Base-by-base conservation (phyloP, 306 rosid genomes). In the Glycyrrhiza uralensis region DNA sequence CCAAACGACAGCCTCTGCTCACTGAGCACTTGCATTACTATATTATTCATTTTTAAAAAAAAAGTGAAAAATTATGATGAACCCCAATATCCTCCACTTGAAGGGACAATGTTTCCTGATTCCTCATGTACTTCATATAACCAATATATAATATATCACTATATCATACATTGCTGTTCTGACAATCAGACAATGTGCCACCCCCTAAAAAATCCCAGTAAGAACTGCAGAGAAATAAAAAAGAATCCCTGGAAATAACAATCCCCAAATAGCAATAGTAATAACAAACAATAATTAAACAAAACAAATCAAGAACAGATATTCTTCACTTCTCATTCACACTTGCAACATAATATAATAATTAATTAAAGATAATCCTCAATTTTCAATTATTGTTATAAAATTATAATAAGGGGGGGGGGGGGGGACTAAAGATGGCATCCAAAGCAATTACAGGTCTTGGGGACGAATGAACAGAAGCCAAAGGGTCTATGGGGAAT, bases 361-460 rank as follows among this genome's bases (percentile, higher is more conserved):
- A 82, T 78, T 69, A 57, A 74, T 71, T 61, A 68, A 75, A 71
- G 67, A 72, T 47, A 81, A 72, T 83, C 82, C 80, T 30, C 55
- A 67, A 86, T 46, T 81, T 75, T 64, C n/a, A 74, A 81, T 69
- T 57, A 81, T 64, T 70, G 57, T 61, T 19, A 74, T 79, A 35
- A 52, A 68, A 83, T 67, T 32, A 78, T 70, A 36, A 75, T 71
- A 39, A 38, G 52, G 54, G 7, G 69, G 69, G 58, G 76, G 74
- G 38, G 50, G 55, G 69, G 77, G 68, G 56, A 15, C 78, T 62
- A 95, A 84, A 84, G 83, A 83, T 87, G 96, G 87, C 99, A 95
- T 66, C 96, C 97, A 80, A 95, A 85, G 96, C 99, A 95, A 87
- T 95, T 95, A 86, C 99, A 95, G 81, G 93, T 83, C 90, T 84